Conservation (phyloP, 108 stramenopile species). For the Pseudonitzschia pungens region DNA sequence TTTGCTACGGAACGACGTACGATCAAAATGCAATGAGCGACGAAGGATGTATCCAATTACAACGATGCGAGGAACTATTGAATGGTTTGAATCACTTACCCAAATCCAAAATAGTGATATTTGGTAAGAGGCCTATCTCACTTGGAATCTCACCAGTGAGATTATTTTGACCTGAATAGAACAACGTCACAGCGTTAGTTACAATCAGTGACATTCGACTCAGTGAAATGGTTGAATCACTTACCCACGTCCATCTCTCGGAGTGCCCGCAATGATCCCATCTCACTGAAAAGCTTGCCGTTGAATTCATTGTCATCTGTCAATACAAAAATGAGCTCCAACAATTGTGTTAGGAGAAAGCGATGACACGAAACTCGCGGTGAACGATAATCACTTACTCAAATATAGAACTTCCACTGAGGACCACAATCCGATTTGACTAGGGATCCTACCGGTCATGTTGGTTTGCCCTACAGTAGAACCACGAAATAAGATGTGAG, state of each 20-base stretch:
- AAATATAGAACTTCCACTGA: background rate
- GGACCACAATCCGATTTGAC: slow-evolving; percentile 1
- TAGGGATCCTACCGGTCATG: background rate
- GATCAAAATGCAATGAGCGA: too few relatives aligned
- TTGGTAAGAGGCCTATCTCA: background rate
- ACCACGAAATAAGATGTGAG: too few relatives aligned
- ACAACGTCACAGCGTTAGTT: too few relatives aligned
- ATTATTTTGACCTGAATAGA: background rate
- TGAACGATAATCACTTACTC: background rate
- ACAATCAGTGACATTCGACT: too few relatives aligned
- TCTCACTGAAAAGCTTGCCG: background rate
- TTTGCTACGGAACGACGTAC: too few relatives aligned
- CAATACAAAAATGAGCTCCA: background rate
- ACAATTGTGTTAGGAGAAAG: background rate
- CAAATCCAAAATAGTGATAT: background rate
- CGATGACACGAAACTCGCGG: background rate
- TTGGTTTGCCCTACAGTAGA: too few relatives aligned
- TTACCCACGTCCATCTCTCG: background rate
- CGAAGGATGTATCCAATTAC: too few relatives aligned
- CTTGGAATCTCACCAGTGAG: slow-evolving; percentile 2
- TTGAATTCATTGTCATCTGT: background rate
- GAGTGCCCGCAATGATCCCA: background rate
- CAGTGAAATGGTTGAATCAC: background rate
- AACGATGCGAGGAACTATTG: too few relatives aligned
- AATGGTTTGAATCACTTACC: background rate